Percentiles rank a stretch among this genome's conserved stretches.
Evolutionary conservation across 2,329 filamentous ascomycete species (phyloP).

Genomic region (Aureobasidium sp.): DNA sequence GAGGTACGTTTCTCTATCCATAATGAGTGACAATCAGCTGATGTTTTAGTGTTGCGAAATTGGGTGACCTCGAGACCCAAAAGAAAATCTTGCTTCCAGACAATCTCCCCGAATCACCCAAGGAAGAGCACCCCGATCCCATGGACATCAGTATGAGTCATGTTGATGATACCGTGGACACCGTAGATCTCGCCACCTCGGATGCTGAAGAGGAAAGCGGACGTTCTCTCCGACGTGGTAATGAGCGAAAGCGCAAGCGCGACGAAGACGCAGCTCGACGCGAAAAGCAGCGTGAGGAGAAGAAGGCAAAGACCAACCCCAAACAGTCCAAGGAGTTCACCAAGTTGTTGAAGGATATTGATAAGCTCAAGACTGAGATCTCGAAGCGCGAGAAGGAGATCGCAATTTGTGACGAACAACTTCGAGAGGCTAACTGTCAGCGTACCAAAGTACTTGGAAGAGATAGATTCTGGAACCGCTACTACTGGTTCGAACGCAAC

Average conservation of each 20-base stretch:
- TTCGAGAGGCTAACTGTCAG: conserved; percentile 89
- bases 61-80: conserved; percentile 61
- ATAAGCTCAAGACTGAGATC: conserved; percentile 75
- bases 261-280: conserved; percentile 58
- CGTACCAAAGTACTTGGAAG: conserved; percentile 84
- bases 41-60: not conserved
- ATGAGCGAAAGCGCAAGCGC: conserved; percentile 52
- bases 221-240: conserved; percentile 47
- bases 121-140: conserved; percentile 38
- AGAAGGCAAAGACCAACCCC: conserved; percentile 50
- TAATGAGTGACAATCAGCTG: not conserved
- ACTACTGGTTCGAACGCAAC: conserved; percentile 99
- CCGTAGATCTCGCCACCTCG: conserved; percentile 49
- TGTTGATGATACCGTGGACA: conserved; percentile 44
- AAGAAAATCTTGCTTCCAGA: conserved; percentile 66
- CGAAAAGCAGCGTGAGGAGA: conserved; percentile 57
- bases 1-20: not conserved
- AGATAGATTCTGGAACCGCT: conserved; percentile 96
- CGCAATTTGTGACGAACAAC: conserved; percentile 76
- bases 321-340: conserved; percentile 79
- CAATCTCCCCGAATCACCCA: conserved; percentile 60
- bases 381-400: conserved; percentile 81
- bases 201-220: conserved; percentile 61
- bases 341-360: conserved; percentile 80
- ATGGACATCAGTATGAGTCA: conserved; percentile 31